phyloP scores from a whole-genome alignment of 2,329 filamentous ascomycete species.

The Fusarium coffeatum region DNA sequence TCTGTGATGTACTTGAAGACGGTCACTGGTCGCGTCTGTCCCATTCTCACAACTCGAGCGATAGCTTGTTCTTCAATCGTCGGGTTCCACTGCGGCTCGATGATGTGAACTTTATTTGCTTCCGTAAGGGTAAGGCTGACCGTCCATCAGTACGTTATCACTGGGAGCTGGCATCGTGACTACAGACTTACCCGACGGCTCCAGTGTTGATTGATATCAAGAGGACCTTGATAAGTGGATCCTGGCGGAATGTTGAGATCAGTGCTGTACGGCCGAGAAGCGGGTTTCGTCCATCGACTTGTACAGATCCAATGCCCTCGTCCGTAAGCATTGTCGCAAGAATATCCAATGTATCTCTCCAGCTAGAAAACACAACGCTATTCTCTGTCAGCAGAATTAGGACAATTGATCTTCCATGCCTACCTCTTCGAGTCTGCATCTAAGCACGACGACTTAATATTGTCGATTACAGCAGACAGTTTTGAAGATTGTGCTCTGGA shows the following conservation, averaged over 20 bases:
- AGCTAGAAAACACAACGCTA: constrained; percentile 5
- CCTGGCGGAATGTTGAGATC: not conserved
- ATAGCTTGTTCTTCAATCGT: constrained; percentile 23
- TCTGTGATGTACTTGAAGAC: not conserved
- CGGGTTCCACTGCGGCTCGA: constrained; percentile 34
- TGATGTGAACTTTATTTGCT: constrained; percentile 13
- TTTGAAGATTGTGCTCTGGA: not conserved
- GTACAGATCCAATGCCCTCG: not conserved
- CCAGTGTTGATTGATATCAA: constrained; percentile 23
- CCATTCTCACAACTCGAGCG: constrained; percentile 9
- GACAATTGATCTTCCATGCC: accelerated
- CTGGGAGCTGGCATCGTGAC: too few relatives aligned
- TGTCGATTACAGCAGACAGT: constrained; percentile 1
- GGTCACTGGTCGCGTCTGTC: not conserved
- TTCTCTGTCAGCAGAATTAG: accelerated
- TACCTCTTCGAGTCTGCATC: not conserved
- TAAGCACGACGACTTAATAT: not conserved
- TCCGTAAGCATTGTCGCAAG: accelerated
- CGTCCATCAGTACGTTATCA: too few relatives aligned
- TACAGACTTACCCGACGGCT: not conserved
- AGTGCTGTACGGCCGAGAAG: not conserved
- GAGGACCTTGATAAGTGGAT: not conserved
- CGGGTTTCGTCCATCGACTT: constrained; percentile 1
- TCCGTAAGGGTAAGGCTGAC: constrained; percentile 7
- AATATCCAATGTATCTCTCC: constrained; percentile 3